Conservation (phyloP, 371 early-diverging fungal genomes). For the Choanephora cucurbitarum region DNA sequence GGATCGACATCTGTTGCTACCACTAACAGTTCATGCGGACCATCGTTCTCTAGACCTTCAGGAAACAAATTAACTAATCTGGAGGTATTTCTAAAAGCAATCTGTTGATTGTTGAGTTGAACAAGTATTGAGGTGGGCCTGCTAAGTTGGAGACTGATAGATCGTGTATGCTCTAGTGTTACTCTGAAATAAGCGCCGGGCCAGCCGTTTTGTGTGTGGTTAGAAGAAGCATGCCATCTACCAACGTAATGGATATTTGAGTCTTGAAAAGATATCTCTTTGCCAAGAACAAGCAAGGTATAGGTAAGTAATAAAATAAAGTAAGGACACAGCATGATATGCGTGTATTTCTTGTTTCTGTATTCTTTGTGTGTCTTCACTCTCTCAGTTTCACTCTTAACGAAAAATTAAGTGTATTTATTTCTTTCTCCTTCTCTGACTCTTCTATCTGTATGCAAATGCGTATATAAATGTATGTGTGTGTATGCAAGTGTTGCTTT, state of each 20-base stretch:
- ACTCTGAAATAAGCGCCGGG: slow-evolving; percentile 49
- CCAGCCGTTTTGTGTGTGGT: slow-evolving; percentile 39
- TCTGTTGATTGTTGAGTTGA: slow-evolving; percentile 24
- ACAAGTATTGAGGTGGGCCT: slow-evolving; percentile 27
- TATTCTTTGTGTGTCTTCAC: no score
- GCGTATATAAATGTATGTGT: no score
- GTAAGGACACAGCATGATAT: slow-evolving; percentile 1
- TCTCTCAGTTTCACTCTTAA: no score
- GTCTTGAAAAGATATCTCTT: slow-evolving; percentile 24
- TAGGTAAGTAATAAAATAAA: neutral
- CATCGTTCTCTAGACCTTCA: slow-evolving; percentile 12
- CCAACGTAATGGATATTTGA: slow-evolving; percentile 44
- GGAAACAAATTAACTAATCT: slow-evolving; percentile 1
- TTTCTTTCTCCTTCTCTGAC: no score
- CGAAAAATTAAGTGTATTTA: no score
- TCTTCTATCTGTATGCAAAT: no score
- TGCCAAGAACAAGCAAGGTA: neutral
- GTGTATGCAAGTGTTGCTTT: no score
- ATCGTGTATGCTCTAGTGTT: slow-evolving; percentile 16
- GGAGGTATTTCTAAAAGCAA: neutral
- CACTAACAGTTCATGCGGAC: slow-evolving; percentile 17
- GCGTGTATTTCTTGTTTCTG: neutral
- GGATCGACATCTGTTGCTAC: slow-evolving; percentile 16
- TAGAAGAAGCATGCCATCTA: slow-evolving; percentile 35
- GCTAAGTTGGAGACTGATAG: slow-evolving; percentile 24